Percentiles rank a stretch among this genome's conserved stretches.
Evolutionary conservation across 192 early-diverging fungal species (phyloP).

Genomic region (Backusella parvicylindrica): DNA sequence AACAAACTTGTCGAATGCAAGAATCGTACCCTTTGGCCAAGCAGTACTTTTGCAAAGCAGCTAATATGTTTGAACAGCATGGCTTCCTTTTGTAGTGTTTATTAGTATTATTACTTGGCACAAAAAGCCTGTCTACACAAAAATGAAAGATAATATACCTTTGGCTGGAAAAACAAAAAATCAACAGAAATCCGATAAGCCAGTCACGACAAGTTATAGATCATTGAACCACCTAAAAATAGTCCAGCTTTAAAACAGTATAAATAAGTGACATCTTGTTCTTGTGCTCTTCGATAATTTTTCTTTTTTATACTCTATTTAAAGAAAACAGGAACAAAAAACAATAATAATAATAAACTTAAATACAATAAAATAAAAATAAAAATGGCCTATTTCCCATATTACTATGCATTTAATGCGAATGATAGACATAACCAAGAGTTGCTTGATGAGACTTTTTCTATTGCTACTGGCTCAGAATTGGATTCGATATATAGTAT

Average conservation of each 20-base stretch:
- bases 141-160: not conserved
- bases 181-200: not conserved
- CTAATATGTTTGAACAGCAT: not conserved
- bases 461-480: slow-evolving; percentile 4
- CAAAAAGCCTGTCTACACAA: not conserved
- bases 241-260: not conserved
- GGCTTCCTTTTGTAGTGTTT: not conserved
- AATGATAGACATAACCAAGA: slow-evolving; percentile 5
- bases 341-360: too few species aligned
- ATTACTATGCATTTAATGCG: not conserved
- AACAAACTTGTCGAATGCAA: not conserved
- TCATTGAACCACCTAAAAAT: not conserved
- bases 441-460: not conserved
- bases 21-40: not conserved
- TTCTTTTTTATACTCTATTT: not conserved
- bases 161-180: not conserved
- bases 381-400: not conserved
- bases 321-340: not conserved
- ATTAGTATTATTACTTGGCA: not conserved
- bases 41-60: not conserved
- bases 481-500: not conserved
- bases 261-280: slow-evolving; percentile 1
- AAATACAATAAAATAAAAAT: not conserved
- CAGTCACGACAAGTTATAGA: not conserved
- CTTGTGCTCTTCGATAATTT: not conserved